Evolutionary conservation across 2,329 filamentous ascomycete genomes (phyloP).

Genomic region (Monilinia polystroma): DNA sequence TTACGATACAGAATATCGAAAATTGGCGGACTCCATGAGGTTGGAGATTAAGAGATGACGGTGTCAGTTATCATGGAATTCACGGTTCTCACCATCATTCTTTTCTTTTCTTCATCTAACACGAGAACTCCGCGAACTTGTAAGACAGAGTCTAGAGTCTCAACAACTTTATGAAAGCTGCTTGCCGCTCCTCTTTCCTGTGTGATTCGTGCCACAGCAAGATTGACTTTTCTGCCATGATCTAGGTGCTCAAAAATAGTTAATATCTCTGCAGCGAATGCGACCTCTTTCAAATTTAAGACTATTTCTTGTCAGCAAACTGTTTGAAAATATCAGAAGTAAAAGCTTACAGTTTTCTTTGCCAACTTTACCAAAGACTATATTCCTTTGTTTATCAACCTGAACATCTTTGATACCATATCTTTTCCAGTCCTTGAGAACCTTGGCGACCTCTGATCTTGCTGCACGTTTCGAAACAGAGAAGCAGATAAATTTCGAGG

Average conservation of each 20-base stretch:
- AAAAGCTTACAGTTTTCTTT: constrained; percentile 70
- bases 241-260: constrained; percentile 60
- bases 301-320: constrained; percentile 49
- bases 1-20: constrained; percentile 5
- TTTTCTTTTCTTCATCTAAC: constrained; percentile 61
- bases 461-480: constrained; percentile 68
- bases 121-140: constrained; percentile 65
- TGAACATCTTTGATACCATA: constrained; percentile 77
- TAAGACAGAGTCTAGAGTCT: constrained; percentile 71
- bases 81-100: constrained; percentile 72
- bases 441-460: constrained; percentile 71
- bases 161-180: constrained; percentile 80
- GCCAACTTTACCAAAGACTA: constrained; percentile 76
- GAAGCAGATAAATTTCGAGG: constrained; percentile 72
- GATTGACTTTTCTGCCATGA: constrained; percentile 71
- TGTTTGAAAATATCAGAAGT: background rate
- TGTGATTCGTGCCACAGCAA: constrained; percentile 81
- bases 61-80: constrained; percentile 26
- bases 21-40: background rate
- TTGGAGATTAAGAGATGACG: background rate
- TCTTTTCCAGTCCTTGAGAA: constrained; percentile 60
- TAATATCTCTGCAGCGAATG: constrained; percentile 84
- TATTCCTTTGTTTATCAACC: constrained; percentile 74
- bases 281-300: constrained; percentile 80
- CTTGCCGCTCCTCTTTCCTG: constrained; percentile 90